Evolutionary conservation across 352 stramenopile genomes (phyloP), one percentile per base, ranked within the genome.

Genomic region (Phytophthora rubi): DNA sequence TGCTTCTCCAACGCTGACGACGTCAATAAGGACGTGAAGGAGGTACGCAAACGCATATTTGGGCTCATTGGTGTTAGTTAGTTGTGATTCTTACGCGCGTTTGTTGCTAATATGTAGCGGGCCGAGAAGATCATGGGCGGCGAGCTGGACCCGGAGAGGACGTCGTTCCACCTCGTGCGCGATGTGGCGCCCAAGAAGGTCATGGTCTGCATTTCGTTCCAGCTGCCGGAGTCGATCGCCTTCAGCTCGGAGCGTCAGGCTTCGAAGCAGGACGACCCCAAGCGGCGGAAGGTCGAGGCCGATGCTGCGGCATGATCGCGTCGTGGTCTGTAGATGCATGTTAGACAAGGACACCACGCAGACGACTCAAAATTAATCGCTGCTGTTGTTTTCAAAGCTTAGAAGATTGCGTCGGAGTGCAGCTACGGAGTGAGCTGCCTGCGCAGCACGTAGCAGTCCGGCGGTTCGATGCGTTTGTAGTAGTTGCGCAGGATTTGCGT

Each of bases 181-280:
- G 94, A 99, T 70, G 96, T 99, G 8, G 88, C 97, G 3, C 97
- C 97, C 0, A 98, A 98, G 70, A 99, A 99, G 76, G 93, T 98
- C 64, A 99, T 99, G 97, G 89, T 99, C 55, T 99, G 97, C 76
- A 90, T 99, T 33, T 98, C 91, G 32, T 99, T 99, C 79, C 70
- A 86, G 58, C 70, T 99, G n/a, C 95, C 97, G 0, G 78, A 83
- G 51, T 73, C 70, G 2, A 88, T 92, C 37, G 86, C 84, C 4
- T 92, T 85, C 70, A 91, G 77, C 30, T 69, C 65, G 4, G 82
- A 86, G 63, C 81, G 83, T 30, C 76, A 77, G 42, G 65, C 71
- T 1, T 71, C 64, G 6, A 53, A 60, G 13, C 77, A 88, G 51
- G 74, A 87, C 42, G 69, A 81, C 4, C 62, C 65, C 3, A 90